Evolutionary conservation across 1,284 basidiomycete genomes (phyloP).

Genomic region (Austropuccinia psidii): DNA sequence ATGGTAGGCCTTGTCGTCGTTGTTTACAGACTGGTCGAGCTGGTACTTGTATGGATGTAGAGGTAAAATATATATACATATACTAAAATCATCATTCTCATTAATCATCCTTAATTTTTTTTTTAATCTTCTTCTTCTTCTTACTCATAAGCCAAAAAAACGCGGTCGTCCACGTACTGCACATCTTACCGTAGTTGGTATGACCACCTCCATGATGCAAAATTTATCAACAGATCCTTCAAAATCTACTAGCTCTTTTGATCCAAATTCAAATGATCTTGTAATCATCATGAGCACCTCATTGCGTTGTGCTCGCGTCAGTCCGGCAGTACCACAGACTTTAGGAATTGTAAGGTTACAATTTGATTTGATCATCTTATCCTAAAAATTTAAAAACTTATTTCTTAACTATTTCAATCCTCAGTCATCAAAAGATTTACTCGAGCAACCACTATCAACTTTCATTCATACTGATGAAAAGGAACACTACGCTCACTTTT

Average conservation of each 20-base stretch:
- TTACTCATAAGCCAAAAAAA: constrained; percentile 7
- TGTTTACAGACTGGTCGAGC: constrained; percentile 29
- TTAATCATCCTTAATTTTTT: no score
- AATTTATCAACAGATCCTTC: background rate
- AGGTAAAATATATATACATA: background rate
- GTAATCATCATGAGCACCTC: constrained; percentile 35
- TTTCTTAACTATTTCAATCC: background rate
- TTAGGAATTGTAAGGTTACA: constrained; percentile 13
- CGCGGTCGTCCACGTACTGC: constrained; percentile 20
- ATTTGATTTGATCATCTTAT: background rate
- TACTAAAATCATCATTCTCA: background rate
- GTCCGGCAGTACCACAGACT: background rate
- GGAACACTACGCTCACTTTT: constrained; percentile 17
- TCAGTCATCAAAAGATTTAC: constrained; percentile 6
- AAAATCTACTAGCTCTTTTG: no score
- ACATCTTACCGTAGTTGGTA: background rate
- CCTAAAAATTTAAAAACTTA: background rate
- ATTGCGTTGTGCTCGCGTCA: constrained; percentile 25
- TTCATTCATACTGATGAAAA: constrained; percentile 27
- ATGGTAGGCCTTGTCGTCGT: constrained; percentile 16
- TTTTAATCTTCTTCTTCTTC: background rate
- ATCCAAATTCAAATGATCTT: background rate
- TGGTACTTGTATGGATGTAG: constrained; percentile 32
- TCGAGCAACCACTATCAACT: constrained; percentile 26
- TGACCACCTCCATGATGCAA: constrained; percentile 28